phyloP scores from a whole-genome alignment of 495 filamentous ascomycete species.

The Apodospora peruviana region DNA sequence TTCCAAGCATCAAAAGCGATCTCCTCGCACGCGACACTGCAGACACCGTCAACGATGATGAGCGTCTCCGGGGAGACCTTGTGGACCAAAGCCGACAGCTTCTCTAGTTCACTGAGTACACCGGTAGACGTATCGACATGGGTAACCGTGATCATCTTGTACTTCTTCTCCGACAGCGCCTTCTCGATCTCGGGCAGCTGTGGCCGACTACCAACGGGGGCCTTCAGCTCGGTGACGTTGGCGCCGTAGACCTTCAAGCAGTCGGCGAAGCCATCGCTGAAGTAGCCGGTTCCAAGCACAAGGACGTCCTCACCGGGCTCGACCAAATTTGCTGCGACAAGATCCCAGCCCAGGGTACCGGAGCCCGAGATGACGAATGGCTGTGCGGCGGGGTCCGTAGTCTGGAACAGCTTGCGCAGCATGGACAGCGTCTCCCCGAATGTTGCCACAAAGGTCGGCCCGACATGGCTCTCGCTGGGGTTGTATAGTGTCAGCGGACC shows the following conservation, averaged over 20 bases:
- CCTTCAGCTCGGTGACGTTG: slow-evolving; percentile 81
- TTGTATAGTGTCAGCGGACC: slow-evolving; percentile 4
- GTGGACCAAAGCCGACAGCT: slow-evolving; percentile 73
- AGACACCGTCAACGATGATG: slow-evolving; percentile 90
- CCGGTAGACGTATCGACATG: slow-evolving; percentile 97
- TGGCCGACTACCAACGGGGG: slow-evolving; percentile 83
- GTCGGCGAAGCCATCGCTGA: slow-evolving; percentile 89
- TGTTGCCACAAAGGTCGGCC: slow-evolving; percentile 75
- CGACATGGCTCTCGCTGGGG: slow-evolving; percentile 84
- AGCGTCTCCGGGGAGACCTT: slow-evolving; percentile 84
- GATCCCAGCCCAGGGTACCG: slow-evolving; percentile 93
- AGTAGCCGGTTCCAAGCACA: slow-evolving; percentile 94
- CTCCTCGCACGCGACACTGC: slow-evolving; percentile 93
- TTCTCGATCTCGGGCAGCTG: slow-evolving; percentile 80
- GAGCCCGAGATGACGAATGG: slow-evolving; percentile 92
- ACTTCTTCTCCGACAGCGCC: slow-evolving; percentile 79
- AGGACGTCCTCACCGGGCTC: slow-evolving; percentile 86
- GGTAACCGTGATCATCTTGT: slow-evolving; percentile 89
- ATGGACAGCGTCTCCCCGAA: slow-evolving; percentile 87
- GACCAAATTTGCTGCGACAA: slow-evolving; percentile 84
- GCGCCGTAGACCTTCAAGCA: slow-evolving; percentile 89
- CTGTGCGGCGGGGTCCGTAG: slow-evolving; percentile 71
- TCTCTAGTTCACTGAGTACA: slow-evolving; percentile 84
- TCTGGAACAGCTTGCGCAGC: slow-evolving; percentile 90
- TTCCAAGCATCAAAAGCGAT: slow-evolving; percentile 93